Evolutionary conservation across 495 filamentous ascomycete genomes (phyloP).

Genomic region (Friedmanniomyces simplex): DNA sequence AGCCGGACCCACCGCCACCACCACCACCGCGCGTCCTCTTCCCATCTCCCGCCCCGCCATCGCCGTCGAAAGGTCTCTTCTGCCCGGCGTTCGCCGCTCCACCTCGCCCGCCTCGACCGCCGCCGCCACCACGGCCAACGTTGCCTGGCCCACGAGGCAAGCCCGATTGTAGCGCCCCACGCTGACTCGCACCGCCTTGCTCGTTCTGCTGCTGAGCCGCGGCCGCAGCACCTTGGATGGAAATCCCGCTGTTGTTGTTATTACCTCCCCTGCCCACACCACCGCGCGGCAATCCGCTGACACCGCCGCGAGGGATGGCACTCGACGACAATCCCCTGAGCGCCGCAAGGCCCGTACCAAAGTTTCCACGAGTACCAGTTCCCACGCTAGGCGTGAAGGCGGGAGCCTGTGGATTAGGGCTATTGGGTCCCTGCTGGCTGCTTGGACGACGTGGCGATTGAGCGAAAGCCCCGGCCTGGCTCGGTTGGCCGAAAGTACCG

Average conservation of each 20-base stretch:
- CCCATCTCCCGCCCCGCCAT: conserved; percentile 6
- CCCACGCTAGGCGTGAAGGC: conserved; percentile 4
- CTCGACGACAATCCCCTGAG: conserved; percentile 19
- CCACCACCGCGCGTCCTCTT: conserved; percentile 18
- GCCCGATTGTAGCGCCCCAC: neutral
- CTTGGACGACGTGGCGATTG: conserved; percentile 9
- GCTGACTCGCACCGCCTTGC: neutral
- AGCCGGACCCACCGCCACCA: neutral
- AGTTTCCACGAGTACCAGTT: neutral
- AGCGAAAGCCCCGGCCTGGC: neutral
- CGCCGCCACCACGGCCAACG: conserved; percentile 1
- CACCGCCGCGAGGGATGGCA: conserved; percentile 2
- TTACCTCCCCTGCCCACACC: conserved; percentile 1
- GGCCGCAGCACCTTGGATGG: conserved; percentile 6
- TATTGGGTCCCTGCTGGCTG: neutral
- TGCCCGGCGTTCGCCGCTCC: conserved; percentile 14
- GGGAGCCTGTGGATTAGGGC: conserved; percentile 15
- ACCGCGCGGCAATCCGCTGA: conserved; percentile 5
- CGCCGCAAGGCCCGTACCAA: conserved; percentile 27
- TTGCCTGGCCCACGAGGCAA: conserved; percentile 9
- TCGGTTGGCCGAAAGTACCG: conserved; percentile 14
- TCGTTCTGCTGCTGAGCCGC: neutral
- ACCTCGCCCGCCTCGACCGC: neutral
- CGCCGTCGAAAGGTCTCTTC: conserved; percentile 17
- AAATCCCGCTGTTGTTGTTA: neutral